Evolutionary conservation across 2,329 filamentous ascomycete genomes (phyloP).

Genomic region (Amesomyces nigricolor): DNA sequence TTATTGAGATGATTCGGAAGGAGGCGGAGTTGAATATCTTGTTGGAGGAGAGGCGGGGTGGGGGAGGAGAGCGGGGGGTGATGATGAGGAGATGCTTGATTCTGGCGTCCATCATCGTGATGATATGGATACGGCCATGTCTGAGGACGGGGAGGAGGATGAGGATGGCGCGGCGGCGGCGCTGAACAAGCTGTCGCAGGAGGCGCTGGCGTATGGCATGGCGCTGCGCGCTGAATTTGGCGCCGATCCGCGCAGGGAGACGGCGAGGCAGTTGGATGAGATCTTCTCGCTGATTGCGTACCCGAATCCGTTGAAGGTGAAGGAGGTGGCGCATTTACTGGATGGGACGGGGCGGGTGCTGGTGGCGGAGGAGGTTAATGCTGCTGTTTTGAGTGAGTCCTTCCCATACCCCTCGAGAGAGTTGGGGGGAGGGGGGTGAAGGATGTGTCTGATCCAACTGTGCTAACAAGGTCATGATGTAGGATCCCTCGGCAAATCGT

Average conservation of each 20-base stretch:
- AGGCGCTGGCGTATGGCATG: conserved; percentile 75
- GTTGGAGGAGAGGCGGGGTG: conserved; percentile 34
- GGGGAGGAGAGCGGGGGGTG: conserved; percentile 28
- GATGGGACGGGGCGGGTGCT: conserved; percentile 67
- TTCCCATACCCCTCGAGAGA: not conserved
- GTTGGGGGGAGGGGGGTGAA: not conserved
- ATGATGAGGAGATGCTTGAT: conserved; percentile 51
- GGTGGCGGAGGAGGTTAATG: conserved; percentile 91
- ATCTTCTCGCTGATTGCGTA: conserved; percentile 90
- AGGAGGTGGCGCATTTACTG: conserved; percentile 69
- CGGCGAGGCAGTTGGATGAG: conserved; percentile 69
- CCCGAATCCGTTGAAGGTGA: conserved; percentile 68
- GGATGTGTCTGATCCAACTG: too few relatives aligned
- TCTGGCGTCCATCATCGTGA: conserved; percentile 43
- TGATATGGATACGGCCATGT: conserved; percentile 43
- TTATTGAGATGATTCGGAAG: conserved; percentile 86
- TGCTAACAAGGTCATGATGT: too few relatives aligned
- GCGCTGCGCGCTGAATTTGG: conserved; percentile 72
- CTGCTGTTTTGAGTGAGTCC: conserved; percentile 75
- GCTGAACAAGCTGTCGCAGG: conserved; percentile 49
- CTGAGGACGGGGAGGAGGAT: conserved; percentile 35
- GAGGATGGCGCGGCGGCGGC: conserved; percentile 22
- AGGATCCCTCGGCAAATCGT: conserved; percentile 90
- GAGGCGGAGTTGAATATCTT: conserved; percentile 59
- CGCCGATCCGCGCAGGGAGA: conserved; percentile 62